Base-by-base conservation (phyloP, 2,329 filamentous ascomycete species). In the Monilinia aucupariae region DNA sequence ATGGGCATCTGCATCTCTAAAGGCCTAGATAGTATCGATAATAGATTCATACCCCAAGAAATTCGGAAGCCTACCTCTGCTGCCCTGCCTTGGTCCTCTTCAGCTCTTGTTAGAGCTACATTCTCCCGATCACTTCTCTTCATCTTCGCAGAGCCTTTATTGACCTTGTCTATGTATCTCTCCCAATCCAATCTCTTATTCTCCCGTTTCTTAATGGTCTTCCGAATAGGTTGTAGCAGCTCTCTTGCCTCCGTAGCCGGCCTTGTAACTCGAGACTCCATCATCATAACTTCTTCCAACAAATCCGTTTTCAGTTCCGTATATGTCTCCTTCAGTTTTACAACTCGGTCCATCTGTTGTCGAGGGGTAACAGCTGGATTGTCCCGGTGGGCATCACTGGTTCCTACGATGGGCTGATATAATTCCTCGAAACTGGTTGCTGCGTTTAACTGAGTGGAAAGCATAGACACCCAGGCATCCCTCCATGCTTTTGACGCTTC, bases 111-210 rank as follows among this genome's bases (percentile, higher is more conserved):
- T 45, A 94, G 77, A 12, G 84, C 80, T 9, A 81, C 79, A 71
- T 92, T 90, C 64, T 96, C 91, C 70, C 90, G 87, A 63, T 90
- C 83, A 4, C 84, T 86, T 62, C 86, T 84, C 45, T 83, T 86
- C 27, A 82, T 78, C 75, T 94, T 94, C 73, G 86, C 87, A 68
- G 85, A 80, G 48, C 86, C 81, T 69, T 84, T 85, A 71, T 89
- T 87, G 43, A 87, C 85, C 66, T 86, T 85, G 69, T 86, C 84
- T 74, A 90, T 86, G 68, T 87, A 87, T 69, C 89, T 85, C 75
- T 96, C 91, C 72, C 86, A 94, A 73, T 96, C 91, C 64, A 92
- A 74, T 60, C 91, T 87, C 76, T 86, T 90, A 70, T 92, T 89
- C 72, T 94, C 90, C 53, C 91, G 81, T 75, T 91, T 92, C 77